phyloP scores from a whole-genome alignment of 2,329 filamentous ascomycete genomes.

The Grosmannia huntii region DNA sequence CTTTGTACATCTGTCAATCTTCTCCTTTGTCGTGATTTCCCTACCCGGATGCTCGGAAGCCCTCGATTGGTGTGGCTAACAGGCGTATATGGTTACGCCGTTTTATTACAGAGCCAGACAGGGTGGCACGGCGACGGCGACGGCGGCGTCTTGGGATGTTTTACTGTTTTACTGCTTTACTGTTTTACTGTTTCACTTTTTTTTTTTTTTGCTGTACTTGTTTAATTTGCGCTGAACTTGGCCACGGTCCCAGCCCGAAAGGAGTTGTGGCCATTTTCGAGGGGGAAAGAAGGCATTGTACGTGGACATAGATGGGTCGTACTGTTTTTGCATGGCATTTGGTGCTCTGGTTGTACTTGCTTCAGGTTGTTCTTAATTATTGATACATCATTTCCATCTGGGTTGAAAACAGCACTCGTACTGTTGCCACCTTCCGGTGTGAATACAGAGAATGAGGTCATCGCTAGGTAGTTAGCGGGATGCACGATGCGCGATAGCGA shows the following conservation, averaged over 20 bases:
- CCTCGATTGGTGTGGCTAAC: not conserved
- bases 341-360: not conserved
- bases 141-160: not conserved
- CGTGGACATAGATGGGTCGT: not conserved
- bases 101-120: not conserved
- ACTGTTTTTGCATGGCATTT: not conserved
- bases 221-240: not conserved
- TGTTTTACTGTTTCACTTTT: too few relatives aligned
- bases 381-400: not conserved
- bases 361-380: not conserved
- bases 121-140: not conserved
- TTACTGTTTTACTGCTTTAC: too few relatives aligned
- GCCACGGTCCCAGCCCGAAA: too few relatives aligned
- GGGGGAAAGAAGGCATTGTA: not conserved
- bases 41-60: not conserved
- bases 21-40: not conserved
- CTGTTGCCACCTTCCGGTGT: too few relatives aligned
- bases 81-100: not conserved
- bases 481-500: too few relatives aligned
- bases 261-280: too few relatives aligned
- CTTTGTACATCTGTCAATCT: not conserved
- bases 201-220: too few relatives aligned
- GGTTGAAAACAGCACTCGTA: too few relatives aligned
- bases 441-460: too few relatives aligned
- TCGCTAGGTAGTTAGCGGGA: too few relatives aligned